Evolutionary conservation across 2,329 filamentous ascomycete genomes (phyloP).

Genomic region (Cephalotrichum gorgonifer): DNA sequence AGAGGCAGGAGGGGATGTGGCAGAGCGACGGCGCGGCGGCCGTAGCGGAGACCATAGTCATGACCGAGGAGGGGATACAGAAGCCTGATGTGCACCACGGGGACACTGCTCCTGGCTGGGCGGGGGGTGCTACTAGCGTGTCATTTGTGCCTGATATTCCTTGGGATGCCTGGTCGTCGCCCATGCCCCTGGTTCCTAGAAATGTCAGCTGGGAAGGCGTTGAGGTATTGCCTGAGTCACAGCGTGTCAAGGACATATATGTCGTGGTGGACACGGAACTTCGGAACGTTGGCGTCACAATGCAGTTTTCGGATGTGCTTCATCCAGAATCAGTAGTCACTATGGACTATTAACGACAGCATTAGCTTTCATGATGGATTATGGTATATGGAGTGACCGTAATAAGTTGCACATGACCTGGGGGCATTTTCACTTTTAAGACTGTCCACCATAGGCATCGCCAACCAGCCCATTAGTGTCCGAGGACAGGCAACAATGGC

Average conservation of each 20-base stretch:
- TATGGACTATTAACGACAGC: too few relatives aligned
- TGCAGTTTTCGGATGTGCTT: background rate
- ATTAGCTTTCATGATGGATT: too few relatives aligned
- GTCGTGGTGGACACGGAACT: slow-evolving; percentile 13
- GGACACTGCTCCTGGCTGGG: too few relatives aligned
- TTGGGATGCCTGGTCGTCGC: background rate
- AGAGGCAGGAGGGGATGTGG: slow-evolving; percentile 18
- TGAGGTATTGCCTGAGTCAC: slow-evolving; percentile 10
- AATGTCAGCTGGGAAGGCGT: slow-evolving; percentile 13
- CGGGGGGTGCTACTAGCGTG: background rate
- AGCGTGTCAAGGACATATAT: slow-evolving; percentile 13
- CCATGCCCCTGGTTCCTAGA: background rate
- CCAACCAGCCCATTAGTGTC: too few relatives aligned
- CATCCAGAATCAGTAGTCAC: background rate
- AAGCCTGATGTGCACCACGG: too few relatives aligned
- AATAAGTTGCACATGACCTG: too few relatives aligned
- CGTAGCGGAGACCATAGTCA: slow-evolving; percentile 10
- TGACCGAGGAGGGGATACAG: slow-evolving; percentile 5
- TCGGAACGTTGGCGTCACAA: slow-evolving; percentile 8
- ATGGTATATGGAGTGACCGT: too few relatives aligned
- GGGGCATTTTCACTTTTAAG: too few relatives aligned
- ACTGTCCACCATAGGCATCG: too few relatives aligned
- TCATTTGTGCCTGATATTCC: background rate
- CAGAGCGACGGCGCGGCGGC: slow-evolving; percentile 12
- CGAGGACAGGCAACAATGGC: too few relatives aligned